Conservation (phyloP, 306 rosid species). For the Carpinus viminea region DNA sequence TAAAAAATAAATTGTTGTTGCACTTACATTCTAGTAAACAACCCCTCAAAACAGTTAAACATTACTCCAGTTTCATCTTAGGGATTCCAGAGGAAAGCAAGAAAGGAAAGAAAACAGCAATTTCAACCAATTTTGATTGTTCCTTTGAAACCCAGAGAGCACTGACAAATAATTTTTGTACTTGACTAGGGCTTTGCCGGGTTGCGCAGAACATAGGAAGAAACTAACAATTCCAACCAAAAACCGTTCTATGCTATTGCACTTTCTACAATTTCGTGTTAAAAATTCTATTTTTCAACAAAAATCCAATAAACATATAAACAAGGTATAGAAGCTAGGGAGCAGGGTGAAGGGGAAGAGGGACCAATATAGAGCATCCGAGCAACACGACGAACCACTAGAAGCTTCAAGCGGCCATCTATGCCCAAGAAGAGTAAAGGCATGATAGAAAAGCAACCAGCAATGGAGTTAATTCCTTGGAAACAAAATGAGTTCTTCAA, state of each 20-base stretch:
- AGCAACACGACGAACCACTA: conserved; percentile 1
- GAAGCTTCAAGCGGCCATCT: conserved; percentile 9
- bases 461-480: conserved; percentile 7
- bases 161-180: not conserved
- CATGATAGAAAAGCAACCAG: not conserved
- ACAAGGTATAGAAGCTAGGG: conserved; percentile 3
- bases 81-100: too few relatives aligned
- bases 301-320: conserved; percentile 29
- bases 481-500: not conserved
- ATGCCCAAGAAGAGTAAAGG: not conserved
- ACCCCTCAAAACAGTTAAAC: not conserved
- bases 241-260: not conserved
- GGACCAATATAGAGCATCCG: conserved; percentile 5
- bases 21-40: not conserved
- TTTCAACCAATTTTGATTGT: too few relatives aligned
- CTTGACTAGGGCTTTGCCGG: not conserved
- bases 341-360: not conserved
- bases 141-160: not conserved
- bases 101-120: too few relatives aligned
- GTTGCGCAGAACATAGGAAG: not conserved
- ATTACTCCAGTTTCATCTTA: not conserved
- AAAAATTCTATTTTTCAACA: not conserved
- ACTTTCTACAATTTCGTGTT: not conserved
- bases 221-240: not conserved
- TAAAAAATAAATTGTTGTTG: not conserved